Percentiles rank a stretch among this genome's conserved stretches.
Conservation (phyloP, 2,329 filamentous ascomycete genomes). For the Penicillium sp. region DNA sequence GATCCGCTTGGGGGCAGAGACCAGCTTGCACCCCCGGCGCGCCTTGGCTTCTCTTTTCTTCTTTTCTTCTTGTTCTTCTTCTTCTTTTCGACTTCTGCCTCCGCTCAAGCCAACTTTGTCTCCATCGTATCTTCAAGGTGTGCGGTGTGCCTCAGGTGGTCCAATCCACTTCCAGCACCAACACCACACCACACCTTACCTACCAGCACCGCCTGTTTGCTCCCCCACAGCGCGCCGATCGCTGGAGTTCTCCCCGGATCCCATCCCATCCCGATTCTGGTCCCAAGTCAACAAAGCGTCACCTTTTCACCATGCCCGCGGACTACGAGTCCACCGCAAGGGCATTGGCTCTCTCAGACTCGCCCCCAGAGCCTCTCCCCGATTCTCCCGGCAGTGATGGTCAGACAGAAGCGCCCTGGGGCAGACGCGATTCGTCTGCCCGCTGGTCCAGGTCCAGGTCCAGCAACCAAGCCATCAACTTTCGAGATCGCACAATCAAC, state of each 20-base stretch:
- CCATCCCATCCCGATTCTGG: slow-evolving; percentile 11
- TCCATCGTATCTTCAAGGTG: no score
- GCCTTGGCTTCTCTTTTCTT: background rate
- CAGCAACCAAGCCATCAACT: slow-evolving; percentile 33
- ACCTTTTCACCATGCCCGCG: slow-evolving; percentile 44
- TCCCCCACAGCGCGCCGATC: slow-evolving; percentile 24
- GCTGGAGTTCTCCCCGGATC: no score
- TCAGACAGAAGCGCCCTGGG: slow-evolving; percentile 56
- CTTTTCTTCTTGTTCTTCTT: background rate
- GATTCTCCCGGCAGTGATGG: slow-evolving; percentile 44
- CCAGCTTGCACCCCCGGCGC: background rate
- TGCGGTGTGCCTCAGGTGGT: no score
- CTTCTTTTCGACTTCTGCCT: background rate
- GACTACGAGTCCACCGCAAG: slow-evolving; percentile 58
- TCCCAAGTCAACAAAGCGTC: no score
- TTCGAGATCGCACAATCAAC: slow-evolving; percentile 45
- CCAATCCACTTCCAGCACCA: no score
- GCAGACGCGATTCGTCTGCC: slow-evolving; percentile 45
- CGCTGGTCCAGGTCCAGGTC: slow-evolving; percentile 40
- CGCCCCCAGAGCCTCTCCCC: slow-evolving; percentile 50
- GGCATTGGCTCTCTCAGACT: slow-evolving; percentile 57
- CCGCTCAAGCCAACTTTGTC: no score
- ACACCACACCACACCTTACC: no score
- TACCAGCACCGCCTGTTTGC: slow-evolving; percentile 20
- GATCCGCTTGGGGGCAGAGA: background rate